Percentiles rank a stretch among this genome's conserved stretches.
These are phyloP conservation scores for Aspergillus persii DNA, from an alignment of 2,329 filamentous ascomycete species.

Conservation along the genomic window DNA sequence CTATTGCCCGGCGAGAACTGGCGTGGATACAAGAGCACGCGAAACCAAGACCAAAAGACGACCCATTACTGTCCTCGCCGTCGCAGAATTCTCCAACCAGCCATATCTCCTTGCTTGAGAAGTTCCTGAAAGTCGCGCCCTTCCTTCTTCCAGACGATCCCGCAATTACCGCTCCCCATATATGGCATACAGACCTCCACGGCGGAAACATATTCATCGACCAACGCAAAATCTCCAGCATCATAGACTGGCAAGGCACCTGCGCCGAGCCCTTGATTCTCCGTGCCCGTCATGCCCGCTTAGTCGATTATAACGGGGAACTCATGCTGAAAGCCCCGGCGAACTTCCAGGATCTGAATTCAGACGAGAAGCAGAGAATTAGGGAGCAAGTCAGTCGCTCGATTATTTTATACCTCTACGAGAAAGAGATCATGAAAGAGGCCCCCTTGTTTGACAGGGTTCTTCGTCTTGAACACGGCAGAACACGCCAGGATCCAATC, in stretches of 20 bases:
- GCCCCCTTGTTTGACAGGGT: constrained; percentile 16
- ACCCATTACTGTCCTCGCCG: constrained; percentile 22
- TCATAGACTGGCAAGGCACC: constrained; percentile 46
- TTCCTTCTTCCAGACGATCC: constrained; percentile 29
- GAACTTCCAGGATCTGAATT: constrained; percentile 23
- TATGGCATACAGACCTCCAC: constrained; percentile 44
- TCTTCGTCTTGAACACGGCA: constrained; percentile 16
- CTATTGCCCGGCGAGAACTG: constrained; percentile 34
- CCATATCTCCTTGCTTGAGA: constrained; percentile 35
- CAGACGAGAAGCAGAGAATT: constrained; percentile 12
- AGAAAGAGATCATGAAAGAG: constrained; percentile 14
- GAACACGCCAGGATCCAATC: constrained; percentile 18
- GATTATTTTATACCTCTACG: constrained; percentile 23
- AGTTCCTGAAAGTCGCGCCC: constrained; percentile 30
- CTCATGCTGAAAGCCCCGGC: constrained; percentile 23
- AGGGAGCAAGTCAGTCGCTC: constrained; percentile 20
- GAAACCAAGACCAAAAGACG: constrained; percentile 17
- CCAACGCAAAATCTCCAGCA: constrained; percentile 32
- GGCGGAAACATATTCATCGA: constrained; percentile 40
- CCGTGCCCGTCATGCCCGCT: constrained; percentile 19
- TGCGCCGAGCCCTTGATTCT: constrained; percentile 30
- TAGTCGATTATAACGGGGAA: constrained; percentile 27
- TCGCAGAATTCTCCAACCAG: constrained; percentile 27
- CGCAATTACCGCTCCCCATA: constrained; percentile 23
- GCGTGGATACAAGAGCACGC: constrained; percentile 34